Percentiles rank a stretch among this genome's conserved stretches.
Conservation (phyloP, 1,284 basidiomycete species). For the Apiotrichum porosum region DNA sequence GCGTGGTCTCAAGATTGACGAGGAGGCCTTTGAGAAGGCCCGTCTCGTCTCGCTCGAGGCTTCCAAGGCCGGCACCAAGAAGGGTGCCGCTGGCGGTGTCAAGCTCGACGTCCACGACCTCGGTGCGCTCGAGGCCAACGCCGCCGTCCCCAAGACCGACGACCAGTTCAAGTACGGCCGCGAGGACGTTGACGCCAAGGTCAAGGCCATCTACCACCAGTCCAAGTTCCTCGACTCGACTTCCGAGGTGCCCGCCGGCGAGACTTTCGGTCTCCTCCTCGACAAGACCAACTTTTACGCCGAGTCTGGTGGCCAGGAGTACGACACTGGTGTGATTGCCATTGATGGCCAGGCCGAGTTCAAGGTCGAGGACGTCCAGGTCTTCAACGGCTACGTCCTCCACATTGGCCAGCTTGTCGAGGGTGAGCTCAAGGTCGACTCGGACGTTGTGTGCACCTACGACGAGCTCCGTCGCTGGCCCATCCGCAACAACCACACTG, state of each 20-base stretch:
- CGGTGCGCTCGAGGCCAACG: conserved; percentile 75
- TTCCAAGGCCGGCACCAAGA: conserved; percentile 71
- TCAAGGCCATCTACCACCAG: conserved; percentile 83
- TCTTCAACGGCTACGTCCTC: conserved; percentile 76
- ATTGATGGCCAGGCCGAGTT: conserved; percentile 91
- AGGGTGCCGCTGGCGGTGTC: conserved; percentile 63
- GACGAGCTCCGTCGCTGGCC: conserved; percentile 92
- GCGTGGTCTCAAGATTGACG: conserved; percentile 76
- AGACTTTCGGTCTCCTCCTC: conserved; percentile 78
- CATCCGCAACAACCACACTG: conserved; percentile 95
- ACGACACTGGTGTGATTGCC: conserved; percentile 89
- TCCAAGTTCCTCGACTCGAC: conserved; percentile 73
- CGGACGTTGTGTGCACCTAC: conserved; percentile 67
- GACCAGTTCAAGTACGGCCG: conserved; percentile 86
- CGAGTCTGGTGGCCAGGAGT: conserved; percentile 94
- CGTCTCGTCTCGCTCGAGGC: conserved; percentile 85
- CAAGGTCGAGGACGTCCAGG: conserved; percentile 88
- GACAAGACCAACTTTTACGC: conserved; percentile 98
- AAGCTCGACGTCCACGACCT: conserved; percentile 96
- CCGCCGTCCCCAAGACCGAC: conserved; percentile 82
- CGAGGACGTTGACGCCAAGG: conserved; percentile 67
- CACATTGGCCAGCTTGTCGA: conserved; percentile 85
- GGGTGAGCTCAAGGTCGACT: conserved; percentile 62
- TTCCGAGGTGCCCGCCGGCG: conserved; percentile 56
- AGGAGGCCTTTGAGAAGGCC: conserved; percentile 84